Conservation (phyloP, 2,329 filamentous ascomycete species). For the Plectosphaerella cucumerina region DNA sequence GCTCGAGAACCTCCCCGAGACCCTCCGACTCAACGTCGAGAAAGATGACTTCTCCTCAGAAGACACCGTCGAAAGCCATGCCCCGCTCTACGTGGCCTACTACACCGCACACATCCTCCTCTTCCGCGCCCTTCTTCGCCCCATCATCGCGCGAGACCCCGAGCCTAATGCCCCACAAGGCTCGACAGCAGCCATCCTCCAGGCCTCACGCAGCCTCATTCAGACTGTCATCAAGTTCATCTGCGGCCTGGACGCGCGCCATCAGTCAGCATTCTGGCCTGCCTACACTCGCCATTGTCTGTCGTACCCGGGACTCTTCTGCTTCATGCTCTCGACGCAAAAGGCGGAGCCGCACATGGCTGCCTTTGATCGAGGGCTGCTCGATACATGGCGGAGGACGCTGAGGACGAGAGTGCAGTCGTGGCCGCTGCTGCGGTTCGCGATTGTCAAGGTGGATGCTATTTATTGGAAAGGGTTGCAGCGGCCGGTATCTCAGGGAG, state of each 20-base stretch:
- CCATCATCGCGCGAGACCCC: slow-evolving; percentile 7
- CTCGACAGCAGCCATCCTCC: slow-evolving; percentile 5
- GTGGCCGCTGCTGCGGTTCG: slow-evolving; percentile 16
- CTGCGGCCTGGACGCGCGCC: slow-evolving; percentile 9
- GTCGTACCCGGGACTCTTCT: slow-evolving; percentile 14
- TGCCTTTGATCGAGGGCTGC: slow-evolving; percentile 8
- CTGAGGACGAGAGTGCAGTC: slow-evolving; percentile 14
- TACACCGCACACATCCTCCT: slow-evolving; percentile 38
- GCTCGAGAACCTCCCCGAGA: slow-evolving; percentile 33
- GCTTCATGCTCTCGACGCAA: slow-evolving; percentile 13
- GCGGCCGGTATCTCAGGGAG: not conserved
- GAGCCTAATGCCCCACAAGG: not conserved
- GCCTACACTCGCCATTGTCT: slow-evolving; percentile 14
- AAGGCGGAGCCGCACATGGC: slow-evolving; percentile 5
- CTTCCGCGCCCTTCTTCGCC: slow-evolving; percentile 35
- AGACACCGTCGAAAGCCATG: slow-evolving; percentile 30
- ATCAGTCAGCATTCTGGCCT: slow-evolving; percentile 15
- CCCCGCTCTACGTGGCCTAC: slow-evolving; percentile 35
- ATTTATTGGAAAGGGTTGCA: slow-evolving; percentile 14
- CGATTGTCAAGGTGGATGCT: slow-evolving; percentile 16
- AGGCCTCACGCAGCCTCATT: slow-evolving; percentile 12
- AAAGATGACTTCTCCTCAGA: slow-evolving; percentile 33
- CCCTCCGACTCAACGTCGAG: not conserved
- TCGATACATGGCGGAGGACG: slow-evolving; percentile 12
- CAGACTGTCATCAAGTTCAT: slow-evolving; percentile 11